Evolutionary conservation across 371 early-diverging fungal genomes (phyloP), one percentile per base, ranked within the genome.

Genomic region (Umbelopsis sp.): DNA sequence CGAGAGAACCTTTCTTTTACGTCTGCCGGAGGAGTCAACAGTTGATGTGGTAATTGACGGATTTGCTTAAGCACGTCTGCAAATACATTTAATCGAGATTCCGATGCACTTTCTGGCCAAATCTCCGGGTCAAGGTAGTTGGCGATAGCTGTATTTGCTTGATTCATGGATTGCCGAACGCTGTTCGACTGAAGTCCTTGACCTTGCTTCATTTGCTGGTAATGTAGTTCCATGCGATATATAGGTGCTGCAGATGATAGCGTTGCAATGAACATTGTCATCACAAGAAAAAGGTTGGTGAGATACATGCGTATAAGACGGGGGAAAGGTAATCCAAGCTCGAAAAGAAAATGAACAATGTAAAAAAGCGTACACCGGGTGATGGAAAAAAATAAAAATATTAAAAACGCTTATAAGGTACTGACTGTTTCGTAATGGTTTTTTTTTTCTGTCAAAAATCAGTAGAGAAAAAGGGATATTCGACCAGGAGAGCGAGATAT

Each of bases 81-180:
- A 18, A 57, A 18, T 4, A 57, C 11, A 18, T 18, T 35, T 5
- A 11, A 7, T 18, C 32, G 11, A 5, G 57, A 16, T 57, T 57
- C 29, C 10, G 32, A 29, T 37, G 16, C 20, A 18, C 16, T 48
- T n/a, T 57, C 35, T 35, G 57, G 57, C 57, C 57, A 57, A 57
- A 35, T 29, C 5, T 10, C 8, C 14, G 57, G 57, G 35, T 57
- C 57, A 57, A 57, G 29, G 57, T 57, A 57, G 11, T 29, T 35
- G 9, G 57, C 57, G 35, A 57, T 57, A 29, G 57, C 57, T 18
- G 57, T 25, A 35, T 57, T 57, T 18, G 29, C 57, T 57, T 57
- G 57, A 11, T 35, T 14, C 18, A 35, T 25, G n/a, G 48, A 35
- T 14, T 57, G 35, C 20, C 48, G 48, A 18, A 48, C 41, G 41